Evolutionary conservation across 169 alveolate species (phyloP), one percentile per base, ranked within the genome.

Genomic region (Babesia gibsoni): DNA sequence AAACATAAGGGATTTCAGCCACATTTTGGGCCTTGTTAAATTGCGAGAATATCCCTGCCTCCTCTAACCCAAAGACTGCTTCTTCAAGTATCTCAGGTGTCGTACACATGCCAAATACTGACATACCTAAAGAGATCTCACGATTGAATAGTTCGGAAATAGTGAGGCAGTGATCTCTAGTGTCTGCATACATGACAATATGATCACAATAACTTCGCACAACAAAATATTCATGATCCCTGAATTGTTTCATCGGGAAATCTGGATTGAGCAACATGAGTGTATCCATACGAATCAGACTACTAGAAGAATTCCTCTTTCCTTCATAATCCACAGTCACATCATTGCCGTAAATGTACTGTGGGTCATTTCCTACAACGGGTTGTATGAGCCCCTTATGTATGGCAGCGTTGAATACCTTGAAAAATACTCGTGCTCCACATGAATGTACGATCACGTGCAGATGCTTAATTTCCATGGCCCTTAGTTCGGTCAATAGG

Each of bases 151-250:
- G 78, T 52, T 83, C 89, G 5, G 92, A 75, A 49, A 83, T 72
- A 6, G 80, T 69, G 22, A 88, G 74, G 25, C 91, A 87, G 39
- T 83, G 89, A 33, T 91, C 95, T 33, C 92, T 69, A 36, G 91
- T 91, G 54, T 91, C 94, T 39, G 83, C 95, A 70, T 91, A 91
- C 94, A 91, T 89, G 10, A 91, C 92, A 41, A 91, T 91, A 56
- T 87, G 91, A 67, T 91, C 90, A 46, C 95, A 91, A 69, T 91
- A 88, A 46, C 90, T 82, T 32, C 95, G 82, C 46, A 91, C 69
- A 35, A 88, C 52, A 65, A 91, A 91, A 67, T 84, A 91, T 32
- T 89, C 95, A 32, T 83, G 74, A 48, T 83, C 90, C 39, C 85
- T 69, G 64, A 91, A 91, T 67, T 67, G 81, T 45, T 89, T 90